These are phyloP conservation scores for Spatholobus suberectus DNA, from an alignment of 306 rosid species.

Conservation along the genomic window DNA sequence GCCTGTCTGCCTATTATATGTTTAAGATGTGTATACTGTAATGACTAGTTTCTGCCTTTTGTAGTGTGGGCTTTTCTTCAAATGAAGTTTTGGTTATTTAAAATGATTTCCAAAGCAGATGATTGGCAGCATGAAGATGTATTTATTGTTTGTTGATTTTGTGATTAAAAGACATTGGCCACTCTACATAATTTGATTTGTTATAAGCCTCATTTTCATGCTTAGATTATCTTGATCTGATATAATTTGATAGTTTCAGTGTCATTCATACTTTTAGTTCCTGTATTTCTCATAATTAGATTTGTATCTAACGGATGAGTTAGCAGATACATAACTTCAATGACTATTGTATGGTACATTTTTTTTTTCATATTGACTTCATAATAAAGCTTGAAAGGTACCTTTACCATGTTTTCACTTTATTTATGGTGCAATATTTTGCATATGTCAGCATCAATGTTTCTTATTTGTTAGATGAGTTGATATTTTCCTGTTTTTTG, in stretches of 20 bases:
- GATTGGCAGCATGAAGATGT: constrained; percentile 3
- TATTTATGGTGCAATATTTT: constrained; percentile 31
- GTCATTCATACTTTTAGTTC: constrained; percentile 7
- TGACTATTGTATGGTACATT: background rate
- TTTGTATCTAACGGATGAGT: background rate
- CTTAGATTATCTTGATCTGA: constrained; percentile 16
- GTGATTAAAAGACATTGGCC: constrained; percentile 24
- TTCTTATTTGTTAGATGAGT: constrained; percentile 32
- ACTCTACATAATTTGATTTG: background rate
- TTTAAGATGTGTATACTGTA: constrained; percentile 2
- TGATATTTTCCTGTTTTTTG: constrained; percentile 30
- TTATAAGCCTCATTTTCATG: constrained; percentile 21
- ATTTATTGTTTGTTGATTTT: constrained; percentile 15
- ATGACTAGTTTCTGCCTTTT: constrained; percentile 29
- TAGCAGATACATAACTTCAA: constrained; percentile 1
- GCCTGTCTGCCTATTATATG: constrained; percentile 4
- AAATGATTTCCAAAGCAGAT: constrained; percentile 13
- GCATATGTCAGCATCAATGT: background rate
- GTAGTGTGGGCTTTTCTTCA: background rate
- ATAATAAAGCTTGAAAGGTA: constrained; percentile 4
- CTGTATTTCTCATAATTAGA: constrained; percentile 1
- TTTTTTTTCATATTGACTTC: constrained; percentile 24
- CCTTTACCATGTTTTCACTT: constrained; percentile 13
- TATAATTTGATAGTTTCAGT: constrained; percentile 7
- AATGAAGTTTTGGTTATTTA: constrained; percentile 26